Base-by-base conservation (phyloP, 306 rosid species). In the Acacia acuminata region DNA sequence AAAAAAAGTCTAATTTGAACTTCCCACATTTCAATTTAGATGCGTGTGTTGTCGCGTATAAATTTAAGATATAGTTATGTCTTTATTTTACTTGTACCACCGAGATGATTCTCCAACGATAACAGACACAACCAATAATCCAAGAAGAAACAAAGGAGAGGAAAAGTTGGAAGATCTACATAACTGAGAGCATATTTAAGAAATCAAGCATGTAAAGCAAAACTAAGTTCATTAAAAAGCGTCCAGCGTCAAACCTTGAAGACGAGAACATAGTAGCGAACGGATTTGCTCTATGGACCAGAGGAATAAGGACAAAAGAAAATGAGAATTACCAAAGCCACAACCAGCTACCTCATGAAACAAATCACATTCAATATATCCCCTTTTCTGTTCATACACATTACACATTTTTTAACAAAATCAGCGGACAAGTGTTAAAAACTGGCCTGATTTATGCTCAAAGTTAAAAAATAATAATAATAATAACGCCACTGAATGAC, bases 341-440 rank as follows among this genome's bases (percentile, higher is more conserved):
- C 12, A 16, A 4, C 70, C 55, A 81, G 72, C 42, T 27, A 81
- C 70, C 74, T 22, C 77, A 71, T 24, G 44, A 77, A 77, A 80
- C 58, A 67, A 75, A 8, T 50, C 65, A 71, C 38, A 72, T 58
- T 50, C 78, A 15, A 12, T 50, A 11, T 43, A 48, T 73, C 58
- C 48, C 43, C n/a, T 30, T 22, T 22, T 19, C 63, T n/a, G 81
- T 13, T 50, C 53, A 43, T 19, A 78, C 66, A 55, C 73, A 55
- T 63, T 64, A 71, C 56, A 67, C 64, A 58, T 75, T 65, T 15
- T 27, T 22, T 2, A 27, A 58, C 43, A 38, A 83, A 81, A 15
- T 72, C 38, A 81, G 73, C 55, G 13, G 71, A 48, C 24, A 63
- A n/a, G 25, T 3, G 5, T 25, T 10, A 11, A 38, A 77, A 61